Evolutionary conservation across 1,139 yeast genomes (phyloP), one percentile per base, ranked within the genome.

Genomic region (Tardiomyces blankii): DNA sequence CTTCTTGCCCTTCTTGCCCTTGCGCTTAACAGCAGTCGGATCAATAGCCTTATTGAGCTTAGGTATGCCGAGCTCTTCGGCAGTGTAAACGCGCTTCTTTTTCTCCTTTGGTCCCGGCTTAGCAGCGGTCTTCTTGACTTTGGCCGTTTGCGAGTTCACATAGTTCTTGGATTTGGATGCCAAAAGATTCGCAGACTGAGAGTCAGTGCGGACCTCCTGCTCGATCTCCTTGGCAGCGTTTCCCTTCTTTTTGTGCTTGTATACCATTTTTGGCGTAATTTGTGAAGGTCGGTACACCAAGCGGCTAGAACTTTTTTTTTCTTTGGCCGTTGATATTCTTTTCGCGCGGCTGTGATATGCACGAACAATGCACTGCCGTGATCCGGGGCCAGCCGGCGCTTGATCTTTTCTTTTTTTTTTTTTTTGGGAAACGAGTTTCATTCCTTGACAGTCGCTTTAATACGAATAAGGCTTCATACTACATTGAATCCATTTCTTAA

Each of bases 1-100:
- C 58, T 82, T 82, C 70, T 91, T 91, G 45, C 97, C 97, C 68
- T 89, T 91, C 66, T 89, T 91, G 45, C 96, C 96, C 51, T 74
- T 74, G 53, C 73, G 75, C 43, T 72, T 73, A 55, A 83, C 80
- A 9, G 85, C 87, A 42, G 95, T 96, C 0, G 97, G 96, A 43
- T 78, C 76, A 40, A 89, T 74, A 9, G 96, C 87, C 55, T 75
- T 81, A 63, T 91, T 91, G 57, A 89, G 73, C 25, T 74, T 71
- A 35, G 96, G 96, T 42, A 88, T 69, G 40, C 81, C 77, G 41
- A 89, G 70, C 57, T 87, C 94, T 49, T 79, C 80, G 56, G 88
- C 96, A 25, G 78, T 71, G 61, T 82, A 87, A 44, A 73, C 78
- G 42, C 70, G 67, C 40, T 59, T 61, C 58, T 78, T 80, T 59